Base-by-base conservation (phyloP, 306 rosid species). In the Ormosia emarginata region DNA sequence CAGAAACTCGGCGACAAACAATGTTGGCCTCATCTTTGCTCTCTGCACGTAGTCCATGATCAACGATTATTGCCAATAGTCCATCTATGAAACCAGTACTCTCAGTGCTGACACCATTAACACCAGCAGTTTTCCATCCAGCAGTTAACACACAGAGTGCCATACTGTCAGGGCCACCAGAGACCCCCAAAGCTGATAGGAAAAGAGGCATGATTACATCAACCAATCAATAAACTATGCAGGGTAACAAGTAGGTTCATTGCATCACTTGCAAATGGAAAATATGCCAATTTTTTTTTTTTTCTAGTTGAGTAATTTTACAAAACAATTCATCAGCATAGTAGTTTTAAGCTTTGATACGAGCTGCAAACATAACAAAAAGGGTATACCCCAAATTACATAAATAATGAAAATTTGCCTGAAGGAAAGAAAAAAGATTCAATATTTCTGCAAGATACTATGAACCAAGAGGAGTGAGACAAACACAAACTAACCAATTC, bases 121-220 rank as follows among this genome's bases (percentile, higher is more conserved):
- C 84, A 87, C 87, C 91, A 53, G 85, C 77, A 70, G 74, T 81
- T 89, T 93, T 95, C 99, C 99, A 92, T 67, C 72, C 81, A 32
- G 96, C 92, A 58, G 90, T 82, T 67, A 95, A 86, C 70, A 89
- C 97, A 82, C 99, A 85, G 0, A 81, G 88, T 81, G 98, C 99
- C 88, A 92, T 84, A 75, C 99, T 95, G 68, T 95, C 99, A 50
- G 97, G 98, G 70, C 99, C 99, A 79, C 99, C 99, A n/a, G 98
- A 93, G 39, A 95, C 99, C 77, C 98, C 99, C 87, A 95, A 62
- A 75, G 98, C 98, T 95, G 79, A 73, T 29, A 36, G 52, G 32
- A 63, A 72, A 86, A 47, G 13, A 75, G 58, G 66, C 64, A 84
- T 55, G 56, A 46, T 78, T 77, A 67, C 40, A 66, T 75, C 78